Conservation (phyloP, 2,329 filamentous ascomycete genomes). For the Neodidymelliopsis sp. region DNA sequence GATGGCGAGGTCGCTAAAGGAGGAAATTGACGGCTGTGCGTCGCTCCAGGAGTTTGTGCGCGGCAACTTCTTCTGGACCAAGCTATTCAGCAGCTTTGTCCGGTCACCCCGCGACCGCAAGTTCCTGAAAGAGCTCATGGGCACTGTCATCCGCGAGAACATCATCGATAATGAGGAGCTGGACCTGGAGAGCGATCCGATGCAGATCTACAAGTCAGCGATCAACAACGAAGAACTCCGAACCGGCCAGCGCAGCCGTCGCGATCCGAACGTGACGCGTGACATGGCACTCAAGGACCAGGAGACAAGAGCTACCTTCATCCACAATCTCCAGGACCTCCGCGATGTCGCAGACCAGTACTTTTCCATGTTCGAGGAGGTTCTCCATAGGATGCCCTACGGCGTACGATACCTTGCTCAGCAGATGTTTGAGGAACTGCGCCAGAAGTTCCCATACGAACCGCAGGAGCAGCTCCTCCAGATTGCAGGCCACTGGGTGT, state of each 20-base stretch:
- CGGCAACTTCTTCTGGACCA: conserved; percentile 92
- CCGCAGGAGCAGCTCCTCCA: conserved; percentile 80
- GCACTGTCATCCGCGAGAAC: conserved; percentile 85
- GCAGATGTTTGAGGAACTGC: conserved; percentile 82
- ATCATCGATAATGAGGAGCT: conserved; percentile 91
- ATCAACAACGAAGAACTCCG: conserved; percentile 98
- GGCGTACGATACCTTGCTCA: conserved; percentile 87
- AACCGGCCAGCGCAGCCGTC: conserved; percentile 82
- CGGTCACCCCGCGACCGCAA: conserved; percentile 92
- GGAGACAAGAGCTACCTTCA: conserved; percentile 91
- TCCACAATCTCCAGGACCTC: conserved; percentile 91
- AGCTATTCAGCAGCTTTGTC: conserved; percentile 84
- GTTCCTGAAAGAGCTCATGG: conserved; percentile 85
- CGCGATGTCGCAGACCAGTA: conserved; percentile 95
- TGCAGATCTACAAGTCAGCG: conserved; percentile 94
- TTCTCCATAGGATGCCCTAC: conserved; percentile 88
- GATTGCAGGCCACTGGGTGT: conserved; percentile 88
- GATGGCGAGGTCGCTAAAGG: conserved; percentile 79
- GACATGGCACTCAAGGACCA: conserved; percentile 96
- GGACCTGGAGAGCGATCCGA: conserved; percentile 93
- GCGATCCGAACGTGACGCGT: conserved; percentile 83
- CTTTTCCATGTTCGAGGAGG: conserved; percentile 80
- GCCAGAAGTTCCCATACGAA: conserved; percentile 80
- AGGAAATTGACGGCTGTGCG: conserved; percentile 79
- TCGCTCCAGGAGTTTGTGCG: conserved; percentile 85